Evolutionary conservation across 2,329 filamentous ascomycete genomes (phyloP).

Genomic region (Tolypocladium guangdongense): DNA sequence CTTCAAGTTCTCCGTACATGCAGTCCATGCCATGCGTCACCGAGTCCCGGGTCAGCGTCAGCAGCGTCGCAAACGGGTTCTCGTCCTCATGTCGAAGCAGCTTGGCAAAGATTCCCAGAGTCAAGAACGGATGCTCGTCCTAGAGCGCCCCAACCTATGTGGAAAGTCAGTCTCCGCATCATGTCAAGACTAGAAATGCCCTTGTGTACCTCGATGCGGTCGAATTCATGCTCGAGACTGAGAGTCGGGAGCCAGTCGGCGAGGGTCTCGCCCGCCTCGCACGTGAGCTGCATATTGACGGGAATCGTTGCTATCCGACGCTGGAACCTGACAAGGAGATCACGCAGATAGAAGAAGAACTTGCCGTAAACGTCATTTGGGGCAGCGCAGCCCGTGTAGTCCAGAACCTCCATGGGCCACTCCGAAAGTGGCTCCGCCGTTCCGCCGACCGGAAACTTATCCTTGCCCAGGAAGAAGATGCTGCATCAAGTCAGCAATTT

Average conservation of each 20-base stretch:
- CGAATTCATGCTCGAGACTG: not conserved
- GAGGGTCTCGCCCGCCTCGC: not conserved
- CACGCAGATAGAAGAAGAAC: slow-evolving; percentile 15
- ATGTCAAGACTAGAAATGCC: no score
- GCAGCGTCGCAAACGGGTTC: slow-evolving; percentile 14
- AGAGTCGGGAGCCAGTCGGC: not conserved
- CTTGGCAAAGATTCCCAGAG: slow-evolving; percentile 1
- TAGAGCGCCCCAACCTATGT: slow-evolving; percentile 9
- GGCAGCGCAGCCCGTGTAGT: slow-evolving; percentile 6
- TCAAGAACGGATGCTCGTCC: slow-evolving; percentile 5
- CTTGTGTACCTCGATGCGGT: slow-evolving; percentile 9
- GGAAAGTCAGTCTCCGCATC: not conserved
- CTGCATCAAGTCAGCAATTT: slow-evolving; percentile 3
- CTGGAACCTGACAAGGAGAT: slow-evolving; percentile 11
- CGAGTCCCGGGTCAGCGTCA: slow-evolving; percentile 7
- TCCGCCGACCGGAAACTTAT: not conserved
- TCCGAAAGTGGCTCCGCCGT: slow-evolving; percentile 14
- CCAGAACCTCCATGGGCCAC: slow-evolving; percentile 16
- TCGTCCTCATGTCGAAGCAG: slow-evolving; percentile 12
- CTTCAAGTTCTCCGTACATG: not conserved
- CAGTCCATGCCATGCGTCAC: slow-evolving; percentile 1
- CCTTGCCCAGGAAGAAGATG: slow-evolving; percentile 5
- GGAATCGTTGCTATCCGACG: not conserved
- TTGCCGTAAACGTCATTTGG: slow-evolving; percentile 17
- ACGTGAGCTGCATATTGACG: slow-evolving; percentile 2